Conservation (phyloP, 495 filamentous ascomycete genomes). For the Neurospora sp. region DNA sequence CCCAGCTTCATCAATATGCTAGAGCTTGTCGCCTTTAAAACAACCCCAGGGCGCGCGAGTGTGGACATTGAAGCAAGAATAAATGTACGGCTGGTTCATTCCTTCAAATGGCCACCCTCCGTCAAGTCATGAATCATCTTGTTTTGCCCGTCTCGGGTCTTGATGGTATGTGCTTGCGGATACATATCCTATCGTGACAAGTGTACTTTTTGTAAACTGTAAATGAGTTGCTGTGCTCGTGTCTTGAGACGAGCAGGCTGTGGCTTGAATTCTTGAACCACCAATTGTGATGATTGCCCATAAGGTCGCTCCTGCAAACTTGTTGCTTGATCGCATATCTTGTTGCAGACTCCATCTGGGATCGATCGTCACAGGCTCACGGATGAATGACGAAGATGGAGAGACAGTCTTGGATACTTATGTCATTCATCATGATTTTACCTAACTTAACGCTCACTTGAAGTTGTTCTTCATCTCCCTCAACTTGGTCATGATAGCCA, state of each 20-base stretch:
- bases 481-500: slow-evolving; percentile 78
- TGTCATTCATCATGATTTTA: not conserved
- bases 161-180: slow-evolving; percentile 9
- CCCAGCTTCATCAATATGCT: slow-evolving; percentile 37
- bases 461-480: slow-evolving; percentile 90
- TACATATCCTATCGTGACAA: not conserved
- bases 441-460: slow-evolving; percentile 39
- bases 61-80: slow-evolving; percentile 47
- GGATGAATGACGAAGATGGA: not conserved
- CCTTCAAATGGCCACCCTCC: slow-evolving; percentile 13
- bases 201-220: not conserved
- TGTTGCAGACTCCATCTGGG: not conserved
- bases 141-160: slow-evolving; percentile 3
- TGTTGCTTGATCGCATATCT: not conserved
- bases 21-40: slow-evolving; percentile 40
- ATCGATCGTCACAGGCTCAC: not conserved
- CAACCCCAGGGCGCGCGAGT: slow-evolving; percentile 36
- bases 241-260: too few species aligned
- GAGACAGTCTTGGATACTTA: not conserved
- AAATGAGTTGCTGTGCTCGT: not conserved
- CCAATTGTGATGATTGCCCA: too few species aligned
- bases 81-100: slow-evolving; percentile 8
- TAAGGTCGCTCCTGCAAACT: not conserved
- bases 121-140: slow-evolving; percentile 12
- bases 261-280: too few species aligned